These are phyloP conservation scores for Trichoderma sp. DNA, from an alignment of 2,329 filamentous ascomycete species.

Conservation along the genomic window DNA sequence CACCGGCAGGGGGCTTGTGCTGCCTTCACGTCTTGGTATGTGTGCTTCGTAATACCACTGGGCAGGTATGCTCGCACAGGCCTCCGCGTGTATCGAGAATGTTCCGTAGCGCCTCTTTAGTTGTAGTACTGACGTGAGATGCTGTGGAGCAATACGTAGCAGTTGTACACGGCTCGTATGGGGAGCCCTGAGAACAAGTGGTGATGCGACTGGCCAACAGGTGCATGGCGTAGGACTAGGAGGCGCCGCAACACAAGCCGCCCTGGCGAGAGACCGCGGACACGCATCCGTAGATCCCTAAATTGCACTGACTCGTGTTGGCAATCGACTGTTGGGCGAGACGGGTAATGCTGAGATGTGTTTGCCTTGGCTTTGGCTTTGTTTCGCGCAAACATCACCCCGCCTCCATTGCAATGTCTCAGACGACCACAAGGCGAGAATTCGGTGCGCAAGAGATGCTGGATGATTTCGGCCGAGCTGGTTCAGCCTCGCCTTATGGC, in stretches of 20 bases:
- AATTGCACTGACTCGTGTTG: background rate
- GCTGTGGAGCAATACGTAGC: background rate
- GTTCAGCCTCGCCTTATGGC: background rate
- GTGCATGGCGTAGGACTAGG: background rate
- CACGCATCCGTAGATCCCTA: background rate
- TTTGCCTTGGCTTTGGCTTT: background rate
- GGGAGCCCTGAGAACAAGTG: background rate
- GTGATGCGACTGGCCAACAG: background rate
- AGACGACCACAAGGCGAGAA: background rate
- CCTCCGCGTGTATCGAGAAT: background rate
- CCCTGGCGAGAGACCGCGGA: background rate
- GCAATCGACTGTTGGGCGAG: background rate
- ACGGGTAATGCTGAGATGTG: background rate
- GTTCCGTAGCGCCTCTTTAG: background rate
- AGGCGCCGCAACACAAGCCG: background rate
- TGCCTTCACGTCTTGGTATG: background rate
- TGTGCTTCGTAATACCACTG: background rate
- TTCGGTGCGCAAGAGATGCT: background rate
- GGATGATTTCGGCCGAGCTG: background rate
- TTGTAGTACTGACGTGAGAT: conserved; percentile 1
- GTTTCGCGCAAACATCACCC: background rate
- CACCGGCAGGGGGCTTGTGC: background rate
- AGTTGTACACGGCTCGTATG: background rate
- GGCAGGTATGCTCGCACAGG: background rate
- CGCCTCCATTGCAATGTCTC: background rate